phyloP scores from a whole-genome alignment of 495 filamentous ascomycete genomes.

The Aspergillus leporis region DNA sequence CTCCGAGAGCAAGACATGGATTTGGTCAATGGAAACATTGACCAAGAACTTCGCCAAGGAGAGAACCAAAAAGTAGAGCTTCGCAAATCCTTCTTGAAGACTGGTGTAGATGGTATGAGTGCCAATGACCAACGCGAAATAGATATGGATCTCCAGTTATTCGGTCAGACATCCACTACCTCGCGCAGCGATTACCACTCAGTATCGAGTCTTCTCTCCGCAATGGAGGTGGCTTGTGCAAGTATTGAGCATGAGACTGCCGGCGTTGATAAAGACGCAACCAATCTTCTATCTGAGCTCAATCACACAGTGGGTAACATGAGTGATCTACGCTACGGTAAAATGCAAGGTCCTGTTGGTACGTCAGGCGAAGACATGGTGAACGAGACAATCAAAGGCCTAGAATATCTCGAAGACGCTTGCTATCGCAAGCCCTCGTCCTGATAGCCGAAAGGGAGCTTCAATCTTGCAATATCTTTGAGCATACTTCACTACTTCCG shows the following conservation, averaged over 20 bases:
- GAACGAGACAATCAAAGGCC: constrained; percentile 52
- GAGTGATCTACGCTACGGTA: constrained; percentile 83
- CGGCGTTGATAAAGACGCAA: constrained; percentile 63
- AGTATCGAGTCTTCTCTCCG: constrained; percentile 61
- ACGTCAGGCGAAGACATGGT: constrained; percentile 58
- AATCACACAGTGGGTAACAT: constrained; percentile 65
- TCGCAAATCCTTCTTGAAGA: constrained; percentile 52
- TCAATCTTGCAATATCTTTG: background rate
- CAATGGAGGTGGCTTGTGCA: constrained; percentile 64
- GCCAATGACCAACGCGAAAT: constrained; percentile 67
- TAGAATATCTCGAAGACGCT: constrained; percentile 61
- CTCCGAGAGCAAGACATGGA: constrained; percentile 69
- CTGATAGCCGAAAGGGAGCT: background rate
- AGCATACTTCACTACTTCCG: background rate
- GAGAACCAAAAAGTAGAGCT: constrained; percentile 63
- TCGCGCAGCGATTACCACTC: constrained; percentile 53
- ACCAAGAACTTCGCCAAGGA: constrained; percentile 62
- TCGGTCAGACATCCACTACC: constrained; percentile 53
- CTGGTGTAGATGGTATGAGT: constrained; percentile 52
- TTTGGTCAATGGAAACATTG: constrained; percentile 66
- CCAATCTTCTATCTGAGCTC: constrained; percentile 58
- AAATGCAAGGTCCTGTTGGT: constrained; percentile 59
- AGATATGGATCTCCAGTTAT: constrained; percentile 71
- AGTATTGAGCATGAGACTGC: constrained; percentile 67
- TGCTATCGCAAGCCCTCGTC: constrained; percentile 46